Evolutionary conservation across 148 eudicot genomes (phyloP), one percentile per base, ranked within the genome.

Genomic region (Fagopyrum homotropicum): DNA sequence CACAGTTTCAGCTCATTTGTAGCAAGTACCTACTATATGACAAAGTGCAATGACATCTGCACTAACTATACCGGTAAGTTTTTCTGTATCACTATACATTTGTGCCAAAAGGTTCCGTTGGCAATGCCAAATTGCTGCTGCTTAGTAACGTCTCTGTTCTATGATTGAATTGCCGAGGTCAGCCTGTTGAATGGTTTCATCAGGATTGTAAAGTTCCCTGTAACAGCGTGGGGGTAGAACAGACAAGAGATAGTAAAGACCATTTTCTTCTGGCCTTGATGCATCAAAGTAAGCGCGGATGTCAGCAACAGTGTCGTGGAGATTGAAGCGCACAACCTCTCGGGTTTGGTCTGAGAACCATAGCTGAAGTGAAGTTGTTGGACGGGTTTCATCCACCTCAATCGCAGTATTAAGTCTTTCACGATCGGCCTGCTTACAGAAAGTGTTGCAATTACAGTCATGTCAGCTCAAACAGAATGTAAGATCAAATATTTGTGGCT

Each of bases 91-190:
- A 35, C 40, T 1, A 35, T 35, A 35, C 40, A 35, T 35, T 35
- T 35, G 40, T 35, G 3, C 40, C 40, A 35, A 35, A 35, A 35
- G 40, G 40, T 35, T 35, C 40, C 40, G 40, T 35, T 35, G 40
- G 40, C 26, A 35, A 35, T 35, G 40, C 40, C 40, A 35, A 35
- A 35, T 1, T 35, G 9, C 7, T 4, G n/a, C 29, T 12, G 51
- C 35, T 73, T 35, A 19, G 19, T 73, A 73, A 73, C 48, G 76
- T 78, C 84, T 90, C 81, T 89, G 91, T 73, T 89, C 81, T 44
- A 91, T 82, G 43, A 89, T 93, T 1, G 93, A 91, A 73, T 87
- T 89, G 6, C 87, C 88, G 26, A 89, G 91, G 29, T 89, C 91
- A 0, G 93, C 91, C 80, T 89, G 88, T 86, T 89, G 91, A 22